Conservation (phyloP, 306 rosid genomes). For the Cicer bijugum region DNA sequence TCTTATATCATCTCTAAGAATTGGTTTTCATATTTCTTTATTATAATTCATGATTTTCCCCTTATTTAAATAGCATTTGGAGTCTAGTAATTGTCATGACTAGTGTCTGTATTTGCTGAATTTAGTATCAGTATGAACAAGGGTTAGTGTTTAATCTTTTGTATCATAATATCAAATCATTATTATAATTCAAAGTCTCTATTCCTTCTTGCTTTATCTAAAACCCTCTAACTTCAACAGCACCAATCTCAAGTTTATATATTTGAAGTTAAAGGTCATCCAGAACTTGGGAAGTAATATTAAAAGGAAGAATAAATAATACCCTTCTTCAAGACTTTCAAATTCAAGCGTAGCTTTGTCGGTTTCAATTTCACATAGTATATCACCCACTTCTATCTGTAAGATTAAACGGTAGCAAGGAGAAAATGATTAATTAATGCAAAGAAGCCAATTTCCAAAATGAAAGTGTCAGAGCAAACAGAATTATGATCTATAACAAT, state of each 20-base stretch:
- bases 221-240: slow-evolving; percentile 4
- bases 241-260: slow-evolving; percentile 2
- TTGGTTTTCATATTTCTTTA: background rate
- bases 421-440: slow-evolving; percentile 39
- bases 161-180: background rate
- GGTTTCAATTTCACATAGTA: slow-evolving; percentile 94
- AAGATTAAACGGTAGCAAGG: slow-evolving; percentile 45
- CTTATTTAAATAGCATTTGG: background rate
- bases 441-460: slow-evolving; percentile 39
- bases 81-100: background rate
- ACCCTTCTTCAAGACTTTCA: slow-evolving; percentile 99
- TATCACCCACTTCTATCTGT: slow-evolving; percentile 94
- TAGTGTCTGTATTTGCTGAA: background rate
- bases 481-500: slow-evolving; percentile 45
- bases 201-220: slow-evolving; percentile 18
- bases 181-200: background rate
- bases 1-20: background rate
- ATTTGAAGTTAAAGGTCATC: slow-evolving; percentile 39
- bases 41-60: background rate
- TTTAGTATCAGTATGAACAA: background rate
- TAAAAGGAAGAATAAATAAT: slow-evolving; percentile 41
- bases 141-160: background rate
- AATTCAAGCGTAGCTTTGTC: slow-evolving; percentile 96
- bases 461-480: slow-evolving; percentile 41
- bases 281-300: slow-evolving; percentile 6